These are phyloP conservation scores for Penicillium taxi DNA, from an alignment of 495 filamentous ascomycete genomes.

Conservation along the genomic window DNA sequence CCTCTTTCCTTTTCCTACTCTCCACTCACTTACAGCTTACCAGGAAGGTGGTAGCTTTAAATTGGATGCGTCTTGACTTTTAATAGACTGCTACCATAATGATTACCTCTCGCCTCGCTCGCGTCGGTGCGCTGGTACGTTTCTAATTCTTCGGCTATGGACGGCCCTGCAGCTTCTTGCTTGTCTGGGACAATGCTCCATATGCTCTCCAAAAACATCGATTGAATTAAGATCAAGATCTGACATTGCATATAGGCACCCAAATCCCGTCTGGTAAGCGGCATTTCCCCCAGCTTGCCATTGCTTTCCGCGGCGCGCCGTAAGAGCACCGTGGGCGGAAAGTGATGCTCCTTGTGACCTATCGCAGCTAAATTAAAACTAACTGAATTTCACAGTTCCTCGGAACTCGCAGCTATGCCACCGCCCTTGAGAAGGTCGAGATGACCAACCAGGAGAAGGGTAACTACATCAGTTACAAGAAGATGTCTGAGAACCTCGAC, in stretches of 20 bases:
- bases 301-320: too few species aligned
- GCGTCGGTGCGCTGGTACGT: conserved; percentile 51
- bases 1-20: conserved; percentile 22
- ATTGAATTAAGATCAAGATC: background rate
- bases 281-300: background rate
- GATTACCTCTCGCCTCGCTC: conserved; percentile 50
- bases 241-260: conserved; percentile 19
- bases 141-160: conserved; percentile 9
- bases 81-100: conserved; percentile 38
- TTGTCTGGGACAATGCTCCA: too few species aligned
- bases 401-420: conserved; percentile 51
- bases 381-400: conserved; percentile 32
- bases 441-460: conserved; percentile 74
- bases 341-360: too few species aligned
- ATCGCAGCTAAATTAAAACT: too few species aligned
- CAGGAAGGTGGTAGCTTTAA: conserved; percentile 39
- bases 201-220: background rate
- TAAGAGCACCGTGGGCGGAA: too few species aligned
- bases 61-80: conserved; percentile 30
- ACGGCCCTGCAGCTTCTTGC: too few species aligned
- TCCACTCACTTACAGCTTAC: conserved; percentile 31
- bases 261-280: conserved; percentile 50
- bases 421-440: conserved; percentile 70
- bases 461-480: conserved; percentile 78
- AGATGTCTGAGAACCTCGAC: conserved; percentile 95